Percentiles rank a stretch among this genome's conserved stretches.
phyloP scores from a whole-genome alignment of 208 protist species.

The Trypanosoma grayi region DNA sequence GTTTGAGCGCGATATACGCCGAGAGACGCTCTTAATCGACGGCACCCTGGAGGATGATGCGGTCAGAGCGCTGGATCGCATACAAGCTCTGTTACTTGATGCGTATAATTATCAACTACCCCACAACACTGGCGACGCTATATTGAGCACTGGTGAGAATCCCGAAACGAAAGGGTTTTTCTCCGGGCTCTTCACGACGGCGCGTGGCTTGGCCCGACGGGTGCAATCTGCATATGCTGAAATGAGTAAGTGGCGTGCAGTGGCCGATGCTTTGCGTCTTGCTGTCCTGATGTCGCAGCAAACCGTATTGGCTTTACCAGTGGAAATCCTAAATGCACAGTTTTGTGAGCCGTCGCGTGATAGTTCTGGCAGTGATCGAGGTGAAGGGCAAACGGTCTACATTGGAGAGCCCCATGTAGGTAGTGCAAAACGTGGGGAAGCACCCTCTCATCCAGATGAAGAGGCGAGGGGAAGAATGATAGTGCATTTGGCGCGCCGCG shows the following conservation, averaged over 20 bases:
- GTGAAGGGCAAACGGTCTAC: constrained; percentile 6
- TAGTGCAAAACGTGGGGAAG: background rate
- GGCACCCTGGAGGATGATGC: constrained; percentile 1
- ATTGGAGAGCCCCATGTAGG: constrained; percentile 15
- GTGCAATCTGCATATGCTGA: background rate
- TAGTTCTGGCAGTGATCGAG: background rate
- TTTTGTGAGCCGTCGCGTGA: constrained; percentile 5
- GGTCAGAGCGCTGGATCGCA: constrained; percentile 1
- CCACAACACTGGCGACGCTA: background rate
- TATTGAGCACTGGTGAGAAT: background rate
- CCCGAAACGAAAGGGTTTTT: background rate
- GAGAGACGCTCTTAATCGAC: constrained; percentile 21
- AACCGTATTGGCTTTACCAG: constrained; percentile 23
- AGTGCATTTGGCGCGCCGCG: constrained; percentile 13
- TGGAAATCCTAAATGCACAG: constrained; percentile 26
- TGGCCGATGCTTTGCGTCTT: constrained; percentile 19
- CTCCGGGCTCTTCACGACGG: background rate
- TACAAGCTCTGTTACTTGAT: constrained; percentile 10
- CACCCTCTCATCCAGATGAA: too few species aligned
- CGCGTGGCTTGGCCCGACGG: background rate
- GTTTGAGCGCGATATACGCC: constrained; percentile 22
- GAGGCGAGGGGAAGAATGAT: constrained; percentile 17
- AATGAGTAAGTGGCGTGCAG: background rate
- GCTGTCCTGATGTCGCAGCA: constrained; percentile 22
- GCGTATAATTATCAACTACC: constrained; percentile 5